phyloP scores from a whole-genome alignment of 805 yeast genomes.

The Starmerella scarabaei region DNA sequence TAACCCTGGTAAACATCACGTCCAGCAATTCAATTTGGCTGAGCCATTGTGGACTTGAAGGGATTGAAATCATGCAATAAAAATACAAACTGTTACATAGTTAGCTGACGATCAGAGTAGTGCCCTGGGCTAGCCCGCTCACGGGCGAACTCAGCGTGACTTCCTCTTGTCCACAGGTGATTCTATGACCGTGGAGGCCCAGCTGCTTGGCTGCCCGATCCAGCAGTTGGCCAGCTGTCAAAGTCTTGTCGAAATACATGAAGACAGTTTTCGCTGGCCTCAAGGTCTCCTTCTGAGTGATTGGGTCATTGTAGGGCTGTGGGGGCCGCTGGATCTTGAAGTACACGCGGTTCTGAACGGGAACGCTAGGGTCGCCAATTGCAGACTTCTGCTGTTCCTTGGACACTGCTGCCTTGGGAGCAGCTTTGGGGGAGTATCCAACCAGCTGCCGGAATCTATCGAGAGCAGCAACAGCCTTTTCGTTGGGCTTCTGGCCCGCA shows the following conservation, averaged over 20 bases:
- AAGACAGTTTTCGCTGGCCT: constrained; percentile 21
- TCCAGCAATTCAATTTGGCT: no score
- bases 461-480: constrained; percentile 15
- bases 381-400: constrained; percentile 21
- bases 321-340: constrained; percentile 22
- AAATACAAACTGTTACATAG: neutral
- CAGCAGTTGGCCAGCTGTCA: constrained; percentile 21
- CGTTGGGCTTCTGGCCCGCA: neutral
- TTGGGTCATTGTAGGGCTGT: constrained; percentile 14
- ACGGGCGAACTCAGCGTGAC: neutral
- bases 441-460: constrained; percentile 10
- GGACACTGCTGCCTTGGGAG: constrained; percentile 2
- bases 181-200: constrained; percentile 11
- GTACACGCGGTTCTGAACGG: constrained; percentile 27
- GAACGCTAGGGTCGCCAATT: constrained; percentile 29
- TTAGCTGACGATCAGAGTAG: neutral
- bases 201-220: constrained; percentile 21
- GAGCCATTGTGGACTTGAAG: no score
- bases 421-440: constrained; percentile 3
- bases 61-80: neutral
- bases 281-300: constrained; percentile 11
- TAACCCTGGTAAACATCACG: no score
- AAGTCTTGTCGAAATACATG: constrained; percentile 19
- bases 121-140: neutral
- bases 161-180: neutral